A percentile compares a stretch with the other conserved stretches of the same genome.
phyloP scores from a whole-genome alignment of 2,329 filamentous ascomycete species.

The Fusarium brevicatenulatum region DNA sequence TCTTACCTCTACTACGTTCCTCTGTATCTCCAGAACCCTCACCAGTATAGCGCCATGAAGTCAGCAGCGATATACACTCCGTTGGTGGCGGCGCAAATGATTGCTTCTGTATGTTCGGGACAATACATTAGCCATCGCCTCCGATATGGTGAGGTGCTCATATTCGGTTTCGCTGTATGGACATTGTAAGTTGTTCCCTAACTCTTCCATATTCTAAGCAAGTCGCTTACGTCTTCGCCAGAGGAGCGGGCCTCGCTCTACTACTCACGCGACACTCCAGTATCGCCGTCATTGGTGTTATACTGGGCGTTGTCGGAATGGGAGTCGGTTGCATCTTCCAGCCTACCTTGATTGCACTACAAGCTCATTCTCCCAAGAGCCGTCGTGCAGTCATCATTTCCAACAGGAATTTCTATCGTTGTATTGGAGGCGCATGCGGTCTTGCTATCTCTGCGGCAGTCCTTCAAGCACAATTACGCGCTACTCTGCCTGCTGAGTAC shows the following conservation, averaged over 20 bases:
- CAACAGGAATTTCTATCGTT: constrained; percentile 2
- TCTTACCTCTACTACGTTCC: background rate
- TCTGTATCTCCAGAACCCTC: background rate
- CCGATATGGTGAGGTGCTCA: background rate
- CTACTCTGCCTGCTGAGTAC: background rate
- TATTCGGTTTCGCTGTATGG: background rate
- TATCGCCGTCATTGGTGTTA: background rate
- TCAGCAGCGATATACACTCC: constrained; percentile 2
- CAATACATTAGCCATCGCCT: constrained; percentile 1
- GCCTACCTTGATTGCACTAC: background rate
- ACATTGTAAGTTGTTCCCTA: background rate
- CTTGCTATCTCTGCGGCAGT: background rate
- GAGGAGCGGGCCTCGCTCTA: background rate
- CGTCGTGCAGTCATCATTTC: constrained; percentile 4
- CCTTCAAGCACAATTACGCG: background rate
- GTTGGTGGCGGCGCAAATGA: background rate
- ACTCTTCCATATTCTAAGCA: rapidly evolving
- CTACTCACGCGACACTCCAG: background rate
- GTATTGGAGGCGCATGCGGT: background rate
- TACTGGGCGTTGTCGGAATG: background rate
- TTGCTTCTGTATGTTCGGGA: background rate
- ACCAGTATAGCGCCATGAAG: background rate
- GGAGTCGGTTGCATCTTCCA: background rate
- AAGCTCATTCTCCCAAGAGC: background rate
- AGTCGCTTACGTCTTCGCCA: rapidly evolving